Percentiles rank a stretch among this genome's conserved stretches.
phyloP scores from a whole-genome alignment of 768 basidiomycete species.

The Pleurotus tuber-regium region DNA sequence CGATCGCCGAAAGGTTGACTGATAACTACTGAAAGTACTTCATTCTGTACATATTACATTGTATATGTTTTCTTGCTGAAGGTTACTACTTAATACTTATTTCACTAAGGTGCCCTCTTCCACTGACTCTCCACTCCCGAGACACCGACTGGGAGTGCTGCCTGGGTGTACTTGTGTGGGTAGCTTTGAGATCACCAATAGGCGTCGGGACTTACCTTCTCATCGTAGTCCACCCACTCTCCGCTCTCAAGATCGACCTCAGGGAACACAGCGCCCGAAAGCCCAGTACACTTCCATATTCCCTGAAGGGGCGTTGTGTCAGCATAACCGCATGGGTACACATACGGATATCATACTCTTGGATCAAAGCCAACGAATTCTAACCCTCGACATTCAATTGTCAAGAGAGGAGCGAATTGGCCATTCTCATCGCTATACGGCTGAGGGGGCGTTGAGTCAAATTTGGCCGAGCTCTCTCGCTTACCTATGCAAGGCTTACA shows the following conservation, averaged over 20 bases:
- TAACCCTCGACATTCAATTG: slow-evolving; percentile 83
- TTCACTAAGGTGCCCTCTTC: slow-evolving; percentile 49
- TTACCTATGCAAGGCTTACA: slow-evolving; percentile 41
- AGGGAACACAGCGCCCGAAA: slow-evolving; percentile 50
- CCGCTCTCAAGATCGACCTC: slow-evolving; percentile 66
- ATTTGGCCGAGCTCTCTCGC: slow-evolving; percentile 80
- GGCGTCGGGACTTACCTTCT: slow-evolving; percentile 68
- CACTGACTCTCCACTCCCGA: slow-evolving; percentile 65
- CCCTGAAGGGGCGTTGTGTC: slow-evolving; percentile 53
- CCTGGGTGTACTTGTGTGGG: slow-evolving; percentile 30
- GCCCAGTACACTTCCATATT: slow-evolving; percentile 72
- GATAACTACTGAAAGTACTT: too few relatives aligned
- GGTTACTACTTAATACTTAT: neutral
- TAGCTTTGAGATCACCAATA: too few relatives aligned
- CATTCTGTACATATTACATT: too few relatives aligned
- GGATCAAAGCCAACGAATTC: slow-evolving; percentile 82
- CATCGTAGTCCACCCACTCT: slow-evolving; percentile 90
- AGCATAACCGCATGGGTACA: neutral
- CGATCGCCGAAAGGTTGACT: too few relatives aligned
- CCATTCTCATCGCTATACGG: slow-evolving; percentile 64
- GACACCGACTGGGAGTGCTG: slow-evolving; percentile 65
- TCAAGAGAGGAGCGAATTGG: slow-evolving; percentile 61
- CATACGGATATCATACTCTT: slow-evolving; percentile 37
- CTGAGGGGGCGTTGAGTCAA: slow-evolving; percentile 49
- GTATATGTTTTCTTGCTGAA: neutral